These are phyloP conservation scores for Podospora conica DNA, from an alignment of 495 filamentous ascomycete species.

Conservation along the genomic window DNA sequence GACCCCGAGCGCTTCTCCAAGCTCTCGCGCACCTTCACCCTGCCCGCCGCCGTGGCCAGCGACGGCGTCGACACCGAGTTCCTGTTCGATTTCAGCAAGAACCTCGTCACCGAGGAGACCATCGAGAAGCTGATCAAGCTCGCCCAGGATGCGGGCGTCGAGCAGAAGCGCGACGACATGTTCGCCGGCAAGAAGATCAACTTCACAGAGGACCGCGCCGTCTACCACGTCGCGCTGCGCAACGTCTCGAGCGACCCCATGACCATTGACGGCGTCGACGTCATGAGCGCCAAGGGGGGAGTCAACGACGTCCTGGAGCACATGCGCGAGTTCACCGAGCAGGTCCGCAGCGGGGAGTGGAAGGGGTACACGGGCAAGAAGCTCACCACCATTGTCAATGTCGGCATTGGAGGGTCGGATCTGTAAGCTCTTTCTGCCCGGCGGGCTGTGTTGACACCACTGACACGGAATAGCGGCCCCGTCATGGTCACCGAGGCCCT, in stretches of 20 bases:
- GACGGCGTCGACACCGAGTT: slow-evolving; percentile 54
- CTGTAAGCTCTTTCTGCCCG: slow-evolving; percentile 55
- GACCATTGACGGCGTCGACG: slow-evolving; percentile 90
- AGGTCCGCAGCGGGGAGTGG: slow-evolving; percentile 92
- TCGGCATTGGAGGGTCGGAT: slow-evolving; percentile 97
- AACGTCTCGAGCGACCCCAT: slow-evolving; percentile 80
- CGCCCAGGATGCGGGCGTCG: slow-evolving; percentile 81
- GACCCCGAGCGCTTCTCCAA: slow-evolving; percentile 87
- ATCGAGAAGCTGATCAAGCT: slow-evolving; percentile 78
- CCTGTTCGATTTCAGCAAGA: slow-evolving; percentile 98
- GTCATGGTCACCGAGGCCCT: slow-evolving; percentile 98
- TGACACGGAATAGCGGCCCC: slow-evolving; percentile 58
- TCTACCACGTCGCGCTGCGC: slow-evolving; percentile 90
- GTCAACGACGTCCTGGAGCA: slow-evolving; percentile 89
- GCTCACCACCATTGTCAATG: slow-evolving; percentile 92
- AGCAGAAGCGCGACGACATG: slow-evolving; percentile 93
- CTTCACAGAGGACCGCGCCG: slow-evolving; percentile 94
- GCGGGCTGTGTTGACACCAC: neutral
- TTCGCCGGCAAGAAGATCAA: slow-evolving; percentile 98
- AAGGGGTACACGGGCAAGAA: slow-evolving; percentile 98
- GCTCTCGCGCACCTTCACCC: slow-evolving; percentile 78
- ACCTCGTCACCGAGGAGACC: slow-evolving; percentile 92
- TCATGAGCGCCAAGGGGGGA: slow-evolving; percentile 66
- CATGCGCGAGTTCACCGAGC: slow-evolving; percentile 95
- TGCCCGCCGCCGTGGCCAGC: slow-evolving; percentile 60